Percentiles rank a stretch among this genome's conserved stretches.
Conservation (phyloP, 306 rosid species). For the Acacia melanoxylon region DNA sequence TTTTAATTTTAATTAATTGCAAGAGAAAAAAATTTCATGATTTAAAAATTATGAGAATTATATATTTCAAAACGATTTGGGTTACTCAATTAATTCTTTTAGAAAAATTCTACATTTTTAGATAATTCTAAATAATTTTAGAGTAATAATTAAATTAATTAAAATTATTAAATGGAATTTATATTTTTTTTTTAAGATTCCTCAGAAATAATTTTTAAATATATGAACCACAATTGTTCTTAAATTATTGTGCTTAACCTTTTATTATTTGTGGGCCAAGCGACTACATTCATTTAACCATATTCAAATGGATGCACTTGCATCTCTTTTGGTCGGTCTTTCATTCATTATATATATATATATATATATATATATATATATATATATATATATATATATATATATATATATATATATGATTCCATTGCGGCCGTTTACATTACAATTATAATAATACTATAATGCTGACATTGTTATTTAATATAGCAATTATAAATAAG, state of each 20-base stretch:
- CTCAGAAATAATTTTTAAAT: background rate
- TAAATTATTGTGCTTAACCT: background rate
- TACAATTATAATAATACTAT: background rate
- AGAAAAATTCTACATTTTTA: background rate
- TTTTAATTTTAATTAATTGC: background rate
- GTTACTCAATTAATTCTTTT: background rate
- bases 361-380: too few relatives aligned
- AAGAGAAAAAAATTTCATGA: background rate
- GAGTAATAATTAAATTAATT: background rate
- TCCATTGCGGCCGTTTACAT: background rate
- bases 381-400: too few relatives aligned
- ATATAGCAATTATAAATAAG: too few relatives aligned
- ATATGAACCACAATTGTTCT: background rate
- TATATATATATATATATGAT: too few relatives aligned
- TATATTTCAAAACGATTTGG: background rate
- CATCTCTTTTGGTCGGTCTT: background rate
- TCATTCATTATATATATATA: too few relatives aligned
- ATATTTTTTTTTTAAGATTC: background rate
- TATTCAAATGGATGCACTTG: background rate
- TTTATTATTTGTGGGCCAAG: background rate
- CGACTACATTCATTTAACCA: constrained; percentile 33
- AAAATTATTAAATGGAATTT: background rate
- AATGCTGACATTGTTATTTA: background rate
- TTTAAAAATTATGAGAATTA: background rate
- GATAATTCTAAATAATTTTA: background rate